A percentile compares a stretch with the other conserved stretches of the same genome.
phyloP scores from a whole-genome alignment of 2,329 filamentous ascomycete species.

The Sclerotinia subarctica region DNA sequence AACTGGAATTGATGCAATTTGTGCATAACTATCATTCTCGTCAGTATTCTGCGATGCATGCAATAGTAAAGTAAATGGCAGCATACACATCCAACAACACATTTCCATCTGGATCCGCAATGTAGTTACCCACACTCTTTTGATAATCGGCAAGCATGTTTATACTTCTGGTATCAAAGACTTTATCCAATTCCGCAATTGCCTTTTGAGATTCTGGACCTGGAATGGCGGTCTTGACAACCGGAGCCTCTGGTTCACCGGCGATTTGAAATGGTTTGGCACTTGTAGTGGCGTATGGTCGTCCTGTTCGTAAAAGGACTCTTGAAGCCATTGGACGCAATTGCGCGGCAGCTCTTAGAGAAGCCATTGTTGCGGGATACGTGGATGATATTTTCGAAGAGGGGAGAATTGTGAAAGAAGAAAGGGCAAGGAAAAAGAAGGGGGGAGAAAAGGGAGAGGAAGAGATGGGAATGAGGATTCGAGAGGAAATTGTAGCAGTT shows the following conservation, averaged over 20 bases:
- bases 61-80: neutral
- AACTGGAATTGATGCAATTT: conserved; percentile 80
- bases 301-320: conserved; percentile 22
- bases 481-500: neutral
- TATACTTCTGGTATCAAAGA: conserved; percentile 52
- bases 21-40: conserved; percentile 56
- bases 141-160: conserved; percentile 53
- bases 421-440: neutral
- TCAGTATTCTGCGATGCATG: conserved; percentile 20
- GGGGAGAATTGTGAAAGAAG: neutral
- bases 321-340: conserved; percentile 33
- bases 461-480: neutral
- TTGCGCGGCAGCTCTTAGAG: conserved; percentile 35
- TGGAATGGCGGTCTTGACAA: conserved; percentile 41
- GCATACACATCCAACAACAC: conserved; percentile 49
- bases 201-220: conserved; percentile 41
- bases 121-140: conserved; percentile 52
- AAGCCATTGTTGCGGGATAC: conserved; percentile 30
- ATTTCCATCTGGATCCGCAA: conserved; percentile 51
- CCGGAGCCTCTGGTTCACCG: conserved; percentile 36
- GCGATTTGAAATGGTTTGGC: conserved; percentile 35
- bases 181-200: conserved; percentile 44
- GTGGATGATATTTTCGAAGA: neutral
- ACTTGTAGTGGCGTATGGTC: conserved; percentile 30
- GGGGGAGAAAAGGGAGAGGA: neutral